Evolutionary conservation across 23 red algal species (phyloP), one percentile per base, ranked within the genome.

Genomic region (Gracilaria domingensis): DNA sequence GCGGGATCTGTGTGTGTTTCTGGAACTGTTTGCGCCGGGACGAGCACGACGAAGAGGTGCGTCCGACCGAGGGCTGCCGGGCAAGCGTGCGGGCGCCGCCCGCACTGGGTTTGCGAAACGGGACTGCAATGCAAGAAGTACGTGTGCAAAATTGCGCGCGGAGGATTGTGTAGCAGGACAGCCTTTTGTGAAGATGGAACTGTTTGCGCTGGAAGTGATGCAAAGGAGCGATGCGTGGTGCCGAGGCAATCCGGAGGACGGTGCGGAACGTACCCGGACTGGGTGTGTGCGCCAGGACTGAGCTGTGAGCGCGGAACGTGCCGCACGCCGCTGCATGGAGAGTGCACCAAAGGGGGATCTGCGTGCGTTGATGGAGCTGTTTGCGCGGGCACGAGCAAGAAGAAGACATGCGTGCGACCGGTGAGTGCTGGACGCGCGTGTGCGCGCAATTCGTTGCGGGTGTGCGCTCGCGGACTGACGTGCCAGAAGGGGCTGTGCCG

Each of bases 71-170:
- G 26, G 49, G 14, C 50, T 1, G 86, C 36, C 0, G 72, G 72
- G 40, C 35, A 66, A 26, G 21, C 37, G 25, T 89, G 86, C 45
- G 86, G 72, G 8, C 24, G 56, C 18, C 72, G 80, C 21, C 86
- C 86, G 73, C 80, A 26, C 47, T 89, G 86, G 86, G 40, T 89
- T 4, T 89, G 86, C 55, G 8, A 49, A 39, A 30, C 21, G n/a
- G 85, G 85, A 14, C 29, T 88, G 73, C 42, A 26, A 6, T 88
- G 85, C 73, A 62, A 50, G 26, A 45, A 86, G 38, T 60, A 62
- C 9, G 12, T 72, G 5, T 86, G 82, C 39, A 80, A 80, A 24
- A 84, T 84, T 48, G 2, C 18, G 8, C 12, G 47, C 8, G 42
- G 42, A 14, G 57, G 60, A 24, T 25, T 45, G 2, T 84, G 80